Conservation (phyloP, 2,329 filamentous ascomycete genomes). For the Aspergillus calidoustus region DNA sequence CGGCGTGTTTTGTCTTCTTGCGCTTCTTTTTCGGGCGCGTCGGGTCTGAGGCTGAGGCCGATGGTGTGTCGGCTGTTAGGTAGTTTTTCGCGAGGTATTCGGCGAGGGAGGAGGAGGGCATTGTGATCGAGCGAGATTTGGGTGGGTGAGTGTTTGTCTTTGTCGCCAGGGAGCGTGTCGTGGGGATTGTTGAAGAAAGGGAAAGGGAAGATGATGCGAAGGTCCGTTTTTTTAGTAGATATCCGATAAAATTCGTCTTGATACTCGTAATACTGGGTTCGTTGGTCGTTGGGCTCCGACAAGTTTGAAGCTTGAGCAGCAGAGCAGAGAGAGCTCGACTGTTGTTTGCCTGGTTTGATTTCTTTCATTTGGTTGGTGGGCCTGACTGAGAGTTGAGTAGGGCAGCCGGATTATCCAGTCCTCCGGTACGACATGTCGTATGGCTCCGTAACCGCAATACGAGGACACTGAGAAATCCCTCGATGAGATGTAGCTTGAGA, state of each 20-base stretch:
- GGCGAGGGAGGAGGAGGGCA: conserved; percentile 64
- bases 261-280: no score
- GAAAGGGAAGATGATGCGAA: no score
- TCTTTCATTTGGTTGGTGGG: neutral
- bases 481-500: neutral
- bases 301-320: neutral
- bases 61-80: conserved; percentile 66
- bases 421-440: neutral
- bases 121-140: conserved; percentile 32
- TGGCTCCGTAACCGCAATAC: neutral
- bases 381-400: no score
- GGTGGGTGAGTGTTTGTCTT: neutral
- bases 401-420: neutral
- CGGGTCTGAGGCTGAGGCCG: conserved; percentile 24
- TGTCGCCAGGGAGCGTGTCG: neutral
- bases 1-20: conserved; percentile 56
- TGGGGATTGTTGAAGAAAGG: neutral
- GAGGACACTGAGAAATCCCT: neutral
- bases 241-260: no score
- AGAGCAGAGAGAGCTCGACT: neutral
- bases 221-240: no score
- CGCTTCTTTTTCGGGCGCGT: conserved; percentile 61
- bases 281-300: no score
- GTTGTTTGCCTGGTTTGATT: neutral
- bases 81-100: conserved; percentile 92